These are phyloP conservation scores for Pythium periplocum DNA, from an alignment of 352 stramenopile genomes.

Conservation along the genomic window DNA sequence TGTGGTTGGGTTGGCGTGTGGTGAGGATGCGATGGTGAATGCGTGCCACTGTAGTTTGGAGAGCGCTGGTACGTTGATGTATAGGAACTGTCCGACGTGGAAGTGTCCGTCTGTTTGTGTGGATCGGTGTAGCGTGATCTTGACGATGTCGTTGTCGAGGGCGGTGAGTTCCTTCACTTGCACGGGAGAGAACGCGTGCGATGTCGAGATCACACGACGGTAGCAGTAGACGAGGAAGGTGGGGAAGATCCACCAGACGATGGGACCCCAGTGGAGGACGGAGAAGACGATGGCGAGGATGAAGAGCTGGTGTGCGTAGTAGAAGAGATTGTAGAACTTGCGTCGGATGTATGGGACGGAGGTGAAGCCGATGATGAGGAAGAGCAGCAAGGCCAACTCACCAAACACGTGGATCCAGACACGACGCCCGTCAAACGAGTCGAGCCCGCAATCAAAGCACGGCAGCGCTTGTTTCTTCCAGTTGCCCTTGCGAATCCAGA, in stretches of 20 bases:
- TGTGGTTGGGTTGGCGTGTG: slow-evolving; percentile 1
- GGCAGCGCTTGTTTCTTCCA: background rate
- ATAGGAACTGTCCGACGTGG: slow-evolving; percentile 38
- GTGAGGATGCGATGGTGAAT: too few relatives aligned
- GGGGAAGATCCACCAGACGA: slow-evolving; percentile 32
- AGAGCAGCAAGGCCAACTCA: too few relatives aligned
- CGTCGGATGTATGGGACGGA: too few relatives aligned
- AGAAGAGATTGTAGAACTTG: slow-evolving; percentile 23
- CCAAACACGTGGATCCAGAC: too few relatives aligned
- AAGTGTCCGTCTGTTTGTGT: slow-evolving; percentile 14
- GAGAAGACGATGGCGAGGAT: slow-evolving; percentile 25
- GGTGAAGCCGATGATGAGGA: too few relatives aligned
- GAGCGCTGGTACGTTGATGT: slow-evolving; percentile 35
- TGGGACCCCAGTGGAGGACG: slow-evolving; percentile 30
- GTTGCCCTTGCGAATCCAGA: slow-evolving; percentile 19
- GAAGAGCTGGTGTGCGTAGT: slow-evolving; percentile 41
- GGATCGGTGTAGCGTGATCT: slow-evolving; percentile 28
- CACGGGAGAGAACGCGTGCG: slow-evolving; percentile 23
- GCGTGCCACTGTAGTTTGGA: slow-evolving; percentile 48
- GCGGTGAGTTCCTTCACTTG: slow-evolving; percentile 20
- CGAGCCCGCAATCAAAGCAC: too few relatives aligned
- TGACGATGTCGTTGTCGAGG: slow-evolving; percentile 21
- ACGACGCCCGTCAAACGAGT: too few relatives aligned
- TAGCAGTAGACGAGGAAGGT: slow-evolving; percentile 33
- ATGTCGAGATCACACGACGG: slow-evolving; percentile 23